Evolutionary conservation across 2,329 filamentous ascomycete genomes (phyloP).

Genomic region (Paramyrothecium roridum): DNA sequence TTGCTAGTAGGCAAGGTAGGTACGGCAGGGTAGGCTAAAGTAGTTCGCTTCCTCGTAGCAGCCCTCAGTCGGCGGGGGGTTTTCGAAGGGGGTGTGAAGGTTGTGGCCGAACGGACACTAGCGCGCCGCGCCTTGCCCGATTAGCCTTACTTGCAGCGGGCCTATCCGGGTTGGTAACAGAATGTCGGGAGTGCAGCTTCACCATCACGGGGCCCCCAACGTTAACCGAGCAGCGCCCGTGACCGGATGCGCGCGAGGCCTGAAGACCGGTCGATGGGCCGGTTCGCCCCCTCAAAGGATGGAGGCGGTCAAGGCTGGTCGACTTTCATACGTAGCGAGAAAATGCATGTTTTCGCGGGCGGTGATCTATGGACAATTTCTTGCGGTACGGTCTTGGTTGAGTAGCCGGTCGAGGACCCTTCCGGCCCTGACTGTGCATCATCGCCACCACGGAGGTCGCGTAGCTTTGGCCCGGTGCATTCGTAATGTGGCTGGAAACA

Average conservation of each 20-base stretch:
- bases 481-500: neutral
- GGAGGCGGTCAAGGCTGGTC: too few relatives aligned
- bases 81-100: neutral
- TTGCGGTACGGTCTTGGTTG: neutral
- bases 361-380: too few relatives aligned
- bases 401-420: neutral
- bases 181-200: constrained; percentile 1
- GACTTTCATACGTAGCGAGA: too few relatives aligned
- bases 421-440: neutral
- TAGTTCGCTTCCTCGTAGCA: neutral
- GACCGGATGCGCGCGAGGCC: too few relatives aligned
- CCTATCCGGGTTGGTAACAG: constrained; percentile 14
- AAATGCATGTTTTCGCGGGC: too few relatives aligned
- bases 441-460: neutral
- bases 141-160: constrained; percentile 24
- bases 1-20: too few relatives aligned
- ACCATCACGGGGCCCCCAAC: neutral
- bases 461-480: too few relatives aligned
- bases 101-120: neutral
- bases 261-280: too few relatives aligned
- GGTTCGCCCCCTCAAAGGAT: too few relatives aligned
- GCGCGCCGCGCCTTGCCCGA: constrained; percentile 17
- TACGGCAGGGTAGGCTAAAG: too few relatives aligned
- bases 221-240: too few relatives aligned
- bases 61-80: neutral